These are phyloP conservation scores for Colletotrichum tofieldiae DNA, from an alignment of 2,329 filamentous ascomycete genomes.

Conservation along the genomic window DNA sequence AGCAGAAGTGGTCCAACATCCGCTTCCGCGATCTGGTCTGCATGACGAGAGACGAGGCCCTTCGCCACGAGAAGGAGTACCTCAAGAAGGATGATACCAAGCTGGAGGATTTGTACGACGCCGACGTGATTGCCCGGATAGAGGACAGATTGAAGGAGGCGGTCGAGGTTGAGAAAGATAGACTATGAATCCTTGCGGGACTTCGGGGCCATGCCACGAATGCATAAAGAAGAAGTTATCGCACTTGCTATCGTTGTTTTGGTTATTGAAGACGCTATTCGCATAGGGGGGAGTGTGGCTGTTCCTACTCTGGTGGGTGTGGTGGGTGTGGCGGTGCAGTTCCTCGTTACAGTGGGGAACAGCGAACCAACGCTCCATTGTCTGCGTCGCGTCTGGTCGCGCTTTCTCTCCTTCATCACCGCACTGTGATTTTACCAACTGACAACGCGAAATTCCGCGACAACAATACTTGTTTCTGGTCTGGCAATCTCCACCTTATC, in stretches of 20 bases:
- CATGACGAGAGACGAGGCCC: slow-evolving; percentile 93
- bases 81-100: slow-evolving; percentile 78
- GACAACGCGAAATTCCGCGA: background rate
- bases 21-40: slow-evolving; percentile 82
- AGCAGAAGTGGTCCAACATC: slow-evolving; percentile 84
- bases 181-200: slow-evolving; percentile 46
- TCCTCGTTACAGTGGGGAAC: background rate
- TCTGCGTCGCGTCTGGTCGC: slow-evolving; percentile 22
- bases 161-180: slow-evolving; percentile 69
- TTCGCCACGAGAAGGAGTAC: slow-evolving; percentile 84
- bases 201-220: background rate
- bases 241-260: background rate
- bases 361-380: background rate
- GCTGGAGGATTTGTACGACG: slow-evolving; percentile 82
- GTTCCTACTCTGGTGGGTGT: background rate
- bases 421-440: background rate
- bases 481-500: background rate
- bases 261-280: background rate
- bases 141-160: slow-evolving; percentile 79
- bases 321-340: slow-evolving; percentile 2
- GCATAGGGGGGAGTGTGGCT: background rate
- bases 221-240: background rate
- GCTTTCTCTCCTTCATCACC: slow-evolving; percentile 2
- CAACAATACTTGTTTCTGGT: background rate
- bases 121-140: slow-evolving; percentile 76